Evolutionary conservation across 169 alveolate genomes (phyloP), one percentile per base, ranked within the genome.

Genomic region (Cyclospora cayetanensis): DNA sequence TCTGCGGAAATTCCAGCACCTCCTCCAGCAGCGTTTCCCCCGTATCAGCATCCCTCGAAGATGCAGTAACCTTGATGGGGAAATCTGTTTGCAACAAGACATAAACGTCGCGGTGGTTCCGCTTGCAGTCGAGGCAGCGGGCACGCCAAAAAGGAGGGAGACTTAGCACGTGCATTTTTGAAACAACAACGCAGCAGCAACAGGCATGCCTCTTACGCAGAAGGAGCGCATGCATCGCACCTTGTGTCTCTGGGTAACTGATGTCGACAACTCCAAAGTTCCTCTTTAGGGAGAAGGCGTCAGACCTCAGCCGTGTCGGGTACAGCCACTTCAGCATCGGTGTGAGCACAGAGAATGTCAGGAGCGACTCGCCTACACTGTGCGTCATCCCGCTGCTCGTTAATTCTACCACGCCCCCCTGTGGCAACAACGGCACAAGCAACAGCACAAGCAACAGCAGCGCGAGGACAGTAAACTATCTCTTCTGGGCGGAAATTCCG

Each of bases 331-430:
- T 91, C n/a, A 93, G 77, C 37, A 92, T 39, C 3, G 50, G 37
- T 34, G 52, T 68, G 42, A 90, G 25, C 60, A 91, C 70, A 25
- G 77, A 42, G 34, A 63, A 43, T 41, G 74, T 82, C 86, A 68
- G 31, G 70, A 34, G 37, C 25, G 83, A 43, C 53, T 82, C 77
- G 31, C 88, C 90, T 4, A 76, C 77, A 20, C 93, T 91, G 53
- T 93, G 95, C 2, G 95, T 93, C 77, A 93, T 35, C n/a, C 95
- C 95, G 91, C 95, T 93, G 70, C 93, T 88, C 15, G 95, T 93
- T 25, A 85, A 35, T 50, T 93, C 95, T 37, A 91, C 39, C 29
- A 91, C 42, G 7, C 79, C 82, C 39, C 25, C 72, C 74, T 90
- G 60, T 42, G 50, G 68, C 55, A 80, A 53, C 37, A 22, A 52